Percentiles rank a stretch among this genome's conserved stretches.
These are phyloP conservation scores for Actinomucor elegans DNA, from an alignment of 371 early-diverging fungal genomes.

Conservation along the genomic window DNA sequence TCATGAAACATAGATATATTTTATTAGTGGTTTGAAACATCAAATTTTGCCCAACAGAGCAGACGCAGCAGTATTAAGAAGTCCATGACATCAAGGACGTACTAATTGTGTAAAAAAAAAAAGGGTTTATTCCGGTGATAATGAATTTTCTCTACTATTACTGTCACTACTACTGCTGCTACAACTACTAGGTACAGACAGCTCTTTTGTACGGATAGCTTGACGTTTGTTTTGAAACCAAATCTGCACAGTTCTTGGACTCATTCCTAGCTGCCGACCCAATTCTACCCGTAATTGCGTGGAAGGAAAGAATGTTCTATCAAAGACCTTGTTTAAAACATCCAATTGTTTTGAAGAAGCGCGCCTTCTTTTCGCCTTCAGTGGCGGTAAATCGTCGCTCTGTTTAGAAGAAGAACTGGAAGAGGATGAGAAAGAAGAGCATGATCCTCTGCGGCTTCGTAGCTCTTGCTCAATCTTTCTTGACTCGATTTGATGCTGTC, in stretches of 20 bases:
- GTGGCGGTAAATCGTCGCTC: background rate
- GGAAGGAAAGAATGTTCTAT: constrained; percentile 57
- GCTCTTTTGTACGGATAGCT: constrained; percentile 50
- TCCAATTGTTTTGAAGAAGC: constrained; percentile 49
- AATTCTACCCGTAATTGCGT: constrained; percentile 80
- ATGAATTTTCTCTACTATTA: background rate
- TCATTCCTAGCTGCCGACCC: constrained; percentile 86
- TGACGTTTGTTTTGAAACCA: constrained; percentile 96
- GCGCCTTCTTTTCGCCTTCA: constrained; percentile 45
- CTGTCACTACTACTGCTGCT: no score
- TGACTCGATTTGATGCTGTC: constrained; percentile 7
- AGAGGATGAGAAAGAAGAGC: background rate
- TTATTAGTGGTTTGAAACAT: no score
- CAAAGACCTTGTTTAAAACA: constrained; percentile 52
- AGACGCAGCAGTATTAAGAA: no score
- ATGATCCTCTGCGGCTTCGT: background rate
- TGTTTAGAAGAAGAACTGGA: background rate
- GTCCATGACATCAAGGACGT: no score
- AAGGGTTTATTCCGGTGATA: background rate
- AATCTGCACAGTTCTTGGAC: constrained; percentile 77
- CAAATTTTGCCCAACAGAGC: no score
- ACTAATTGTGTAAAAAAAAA: background rate
- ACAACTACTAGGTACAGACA: constrained; percentile 5
- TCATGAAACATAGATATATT: no score
- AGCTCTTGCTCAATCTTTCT: constrained; percentile 9